phyloP scores from a whole-genome alignment of 169 alveolate species.

The Eimeria sp. region DNA sequence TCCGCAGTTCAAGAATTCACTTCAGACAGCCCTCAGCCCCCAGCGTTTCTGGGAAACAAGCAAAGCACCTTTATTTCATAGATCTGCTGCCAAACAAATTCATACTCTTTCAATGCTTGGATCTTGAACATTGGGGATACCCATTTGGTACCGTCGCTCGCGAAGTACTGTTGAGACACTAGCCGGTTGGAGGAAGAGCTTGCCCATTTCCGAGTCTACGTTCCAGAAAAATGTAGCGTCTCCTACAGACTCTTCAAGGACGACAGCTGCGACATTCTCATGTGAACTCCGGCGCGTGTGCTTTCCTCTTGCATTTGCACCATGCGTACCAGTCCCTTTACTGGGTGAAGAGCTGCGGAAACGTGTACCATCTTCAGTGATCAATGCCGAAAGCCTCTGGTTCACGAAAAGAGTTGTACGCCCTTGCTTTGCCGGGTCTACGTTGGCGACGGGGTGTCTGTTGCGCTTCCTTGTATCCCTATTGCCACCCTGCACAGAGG shows the following conservation, averaged over 20 bases:
- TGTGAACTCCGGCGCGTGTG: background rate
- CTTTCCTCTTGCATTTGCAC: background rate
- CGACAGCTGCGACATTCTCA: background rate
- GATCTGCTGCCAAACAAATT: background rate
- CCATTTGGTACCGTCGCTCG: conserved; percentile 9
- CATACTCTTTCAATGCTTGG: conserved; percentile 26
- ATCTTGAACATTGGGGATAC: background rate
- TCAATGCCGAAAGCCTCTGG: background rate
- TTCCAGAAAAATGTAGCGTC: conserved; percentile 46
- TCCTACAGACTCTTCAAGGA: conserved; percentile 61
- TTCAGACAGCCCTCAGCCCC: background rate
- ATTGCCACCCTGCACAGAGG: background rate
- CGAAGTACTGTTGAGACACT: conserved; percentile 33
- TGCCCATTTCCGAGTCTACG: conserved; percentile 47
- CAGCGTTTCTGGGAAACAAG: background rate
- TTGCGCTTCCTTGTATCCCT: background rate
- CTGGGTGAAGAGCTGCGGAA: background rate
- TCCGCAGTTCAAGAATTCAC: background rate
- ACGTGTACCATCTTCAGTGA: background rate
- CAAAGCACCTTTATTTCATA: background rate
- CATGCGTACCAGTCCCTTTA: background rate
- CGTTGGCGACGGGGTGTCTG: background rate
- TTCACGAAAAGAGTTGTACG: background rate
- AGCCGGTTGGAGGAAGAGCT: conserved; percentile 20
- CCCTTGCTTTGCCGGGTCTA: background rate